These are phyloP conservation scores for Chaetomium strumarium DNA, from an alignment of 2,329 filamentous ascomycete genomes.

Conservation along the genomic window DNA sequence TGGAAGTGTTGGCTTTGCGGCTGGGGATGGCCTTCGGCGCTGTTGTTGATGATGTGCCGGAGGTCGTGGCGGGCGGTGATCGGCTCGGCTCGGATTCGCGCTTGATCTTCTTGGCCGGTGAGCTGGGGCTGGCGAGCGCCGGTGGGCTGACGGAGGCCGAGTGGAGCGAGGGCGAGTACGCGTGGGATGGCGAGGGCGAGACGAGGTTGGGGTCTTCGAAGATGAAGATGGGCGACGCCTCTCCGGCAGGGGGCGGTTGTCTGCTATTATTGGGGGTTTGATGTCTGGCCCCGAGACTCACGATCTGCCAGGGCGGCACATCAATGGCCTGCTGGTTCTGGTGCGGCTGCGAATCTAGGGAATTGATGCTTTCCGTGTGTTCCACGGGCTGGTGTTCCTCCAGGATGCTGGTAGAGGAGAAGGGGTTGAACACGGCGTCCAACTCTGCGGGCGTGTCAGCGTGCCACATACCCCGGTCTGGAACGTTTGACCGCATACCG, in stretches of 20 bases:
- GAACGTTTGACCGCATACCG: slow-evolving; percentile 11
- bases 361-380: slow-evolving; percentile 15
- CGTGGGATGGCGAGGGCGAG: slow-evolving; percentile 28
- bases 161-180: slow-evolving; percentile 18
- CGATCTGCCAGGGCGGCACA: slow-evolving; percentile 39
- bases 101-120: slow-evolving; percentile 17
- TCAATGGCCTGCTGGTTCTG: slow-evolving; percentile 35
- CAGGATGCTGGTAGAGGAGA: slow-evolving; percentile 8
- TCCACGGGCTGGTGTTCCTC: slow-evolving; percentile 13
- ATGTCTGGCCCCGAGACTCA: slow-evolving; percentile 25
- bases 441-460: slow-evolving; percentile 10
- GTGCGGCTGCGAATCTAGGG: slow-evolving; percentile 35
- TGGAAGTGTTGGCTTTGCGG: slow-evolving; percentile 22
- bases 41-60: background rate
- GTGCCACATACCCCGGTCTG: background rate
- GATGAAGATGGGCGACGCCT: slow-evolving; percentile 29
- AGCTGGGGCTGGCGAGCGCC: slow-evolving; percentile 22
- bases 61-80: background rate
- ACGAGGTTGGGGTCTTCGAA: slow-evolving; percentile 34
- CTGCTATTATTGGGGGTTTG: background rate
- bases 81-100: slow-evolving; percentile 12
- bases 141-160: slow-evolving; percentile 22
- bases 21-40: slow-evolving; percentile 15
- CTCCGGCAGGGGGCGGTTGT: background rate
- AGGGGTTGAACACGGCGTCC: slow-evolving; percentile 10